These are phyloP conservation scores for Millerozyma miso DNA, from an alignment of 805 yeast genomes.

Conservation along the genomic window DNA sequence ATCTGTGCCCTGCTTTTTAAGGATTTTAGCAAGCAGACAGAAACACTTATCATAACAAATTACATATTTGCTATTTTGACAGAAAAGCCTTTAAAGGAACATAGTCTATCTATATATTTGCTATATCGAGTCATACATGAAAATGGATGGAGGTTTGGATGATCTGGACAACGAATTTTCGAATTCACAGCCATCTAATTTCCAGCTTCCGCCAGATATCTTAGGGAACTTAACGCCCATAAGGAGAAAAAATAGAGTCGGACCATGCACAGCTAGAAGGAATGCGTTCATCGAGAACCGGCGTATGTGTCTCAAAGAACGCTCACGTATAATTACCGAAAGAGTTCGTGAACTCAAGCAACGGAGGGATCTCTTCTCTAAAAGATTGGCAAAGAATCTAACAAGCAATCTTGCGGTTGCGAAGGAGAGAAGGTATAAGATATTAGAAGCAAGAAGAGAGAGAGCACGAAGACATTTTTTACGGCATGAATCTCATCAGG, in stretches of 20 bases:
- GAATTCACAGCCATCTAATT: conserved; percentile 1
- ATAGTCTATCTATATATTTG: neutral
- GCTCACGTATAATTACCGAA: conserved; percentile 6
- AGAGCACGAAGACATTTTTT: conserved; percentile 4
- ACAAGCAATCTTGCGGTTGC: conserved; percentile 6
- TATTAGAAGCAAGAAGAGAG: conserved; percentile 4
- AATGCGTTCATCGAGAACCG: conserved; percentile 4
- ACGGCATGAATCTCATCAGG: neutral
- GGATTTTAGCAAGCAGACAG: neutral
- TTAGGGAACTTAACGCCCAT: conserved; percentile 8
- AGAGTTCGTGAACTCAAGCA: conserved; percentile 5
- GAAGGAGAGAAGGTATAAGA: conserved; percentile 4
- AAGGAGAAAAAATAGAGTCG: conserved; percentile 1
- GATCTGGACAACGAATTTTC: neutral
- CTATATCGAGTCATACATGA: neutral
- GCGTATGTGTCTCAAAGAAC: conserved; percentile 5
- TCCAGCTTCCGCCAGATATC: conserved; percentile 6
- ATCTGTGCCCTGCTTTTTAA: conserved; percentile 1
- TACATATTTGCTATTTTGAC: neutral
- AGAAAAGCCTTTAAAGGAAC: neutral
- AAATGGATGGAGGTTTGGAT: neutral
- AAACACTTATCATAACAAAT: neutral
- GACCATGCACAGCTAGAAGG: conserved; percentile 6
- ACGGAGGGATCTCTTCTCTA: conserved; percentile 2
- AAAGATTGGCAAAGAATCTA: conserved; percentile 4